phyloP scores from a whole-genome alignment of 139 green algal species.

The Astrephomene gubernaculifera region DNA sequence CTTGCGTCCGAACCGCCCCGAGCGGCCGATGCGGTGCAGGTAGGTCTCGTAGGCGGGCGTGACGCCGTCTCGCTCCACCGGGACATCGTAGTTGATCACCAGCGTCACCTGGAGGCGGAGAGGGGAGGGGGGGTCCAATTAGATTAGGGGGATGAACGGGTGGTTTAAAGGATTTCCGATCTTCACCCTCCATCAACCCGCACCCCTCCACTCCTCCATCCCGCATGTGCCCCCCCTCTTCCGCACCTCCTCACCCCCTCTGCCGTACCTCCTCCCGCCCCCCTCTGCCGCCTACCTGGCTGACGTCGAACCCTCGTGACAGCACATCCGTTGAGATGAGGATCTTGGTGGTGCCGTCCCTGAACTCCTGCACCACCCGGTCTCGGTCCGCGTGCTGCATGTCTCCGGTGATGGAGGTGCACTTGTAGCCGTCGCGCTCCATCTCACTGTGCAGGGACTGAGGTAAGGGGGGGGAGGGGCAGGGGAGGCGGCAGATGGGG shows the following conservation, averaged over 20 bases:
- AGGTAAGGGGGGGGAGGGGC: not conserved
- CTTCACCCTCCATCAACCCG: no score
- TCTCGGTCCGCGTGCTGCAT: slow-evolving; percentile 90
- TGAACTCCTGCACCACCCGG: slow-evolving; percentile 93
- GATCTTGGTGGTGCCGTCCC: slow-evolving; percentile 93
- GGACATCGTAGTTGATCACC: slow-evolving; percentile 98
- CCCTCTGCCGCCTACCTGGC: slow-evolving; percentile 69
- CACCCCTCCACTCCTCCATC: no score
- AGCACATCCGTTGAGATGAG: slow-evolving; percentile 98
- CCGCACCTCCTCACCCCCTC: no score
- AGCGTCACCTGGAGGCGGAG: slow-evolving; percentile 88
- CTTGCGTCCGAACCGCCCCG: slow-evolving; percentile 95
- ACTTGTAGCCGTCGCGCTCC: slow-evolving; percentile 92
- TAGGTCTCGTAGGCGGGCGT: slow-evolving; percentile 97
- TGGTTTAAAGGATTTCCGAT: no score
- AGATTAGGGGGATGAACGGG: no score
- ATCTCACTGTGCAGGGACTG: slow-evolving; percentile 69
- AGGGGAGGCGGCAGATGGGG: no score
- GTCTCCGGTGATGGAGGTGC: slow-evolving; percentile 90
- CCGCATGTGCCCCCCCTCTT: no score
- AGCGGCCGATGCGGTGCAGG: slow-evolving; percentile 97
- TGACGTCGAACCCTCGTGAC: slow-evolving; percentile 96
- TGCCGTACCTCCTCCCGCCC: no score
- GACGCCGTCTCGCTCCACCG: slow-evolving; percentile 82
- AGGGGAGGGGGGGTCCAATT: not conserved